phyloP scores from a whole-genome alignment of 1,284 basidiomycete species.

The Puccinia triticina region DNA sequence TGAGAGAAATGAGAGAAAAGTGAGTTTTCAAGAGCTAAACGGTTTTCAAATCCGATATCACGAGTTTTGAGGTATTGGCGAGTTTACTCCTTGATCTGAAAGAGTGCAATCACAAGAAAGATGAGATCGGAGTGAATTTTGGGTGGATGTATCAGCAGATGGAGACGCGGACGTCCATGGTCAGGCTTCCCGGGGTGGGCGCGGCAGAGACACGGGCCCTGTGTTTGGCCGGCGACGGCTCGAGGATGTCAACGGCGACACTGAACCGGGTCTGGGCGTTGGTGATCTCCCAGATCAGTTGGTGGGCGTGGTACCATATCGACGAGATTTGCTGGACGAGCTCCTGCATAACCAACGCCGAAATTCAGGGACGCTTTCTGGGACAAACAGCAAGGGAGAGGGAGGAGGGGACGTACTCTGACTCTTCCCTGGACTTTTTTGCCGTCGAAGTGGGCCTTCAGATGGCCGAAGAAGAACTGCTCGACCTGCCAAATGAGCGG shows the following conservation, averaged over 20 bases:
- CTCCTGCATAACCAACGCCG: constrained; percentile 27
- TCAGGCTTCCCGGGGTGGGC: background rate
- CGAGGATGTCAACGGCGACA: background rate
- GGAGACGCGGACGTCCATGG: constrained; percentile 22
- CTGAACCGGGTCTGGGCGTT: constrained; percentile 24
- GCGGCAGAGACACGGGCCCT: too few species aligned
- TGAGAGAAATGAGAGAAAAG: too few species aligned
- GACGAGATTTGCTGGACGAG: constrained; percentile 43
- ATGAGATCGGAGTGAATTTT: too few species aligned
- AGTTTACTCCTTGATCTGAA: too few species aligned
- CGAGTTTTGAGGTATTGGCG: too few species aligned
- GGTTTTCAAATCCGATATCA: too few species aligned
- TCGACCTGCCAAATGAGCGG: background rate
- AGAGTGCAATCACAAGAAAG: too few species aligned
- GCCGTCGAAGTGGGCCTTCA: constrained; percentile 17
- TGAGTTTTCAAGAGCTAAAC: too few species aligned
- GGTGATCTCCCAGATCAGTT: constrained; percentile 33
- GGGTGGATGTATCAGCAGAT: too few species aligned
- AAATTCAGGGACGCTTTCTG: background rate
- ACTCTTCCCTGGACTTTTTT: constrained; percentile 23
- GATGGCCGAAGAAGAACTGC: constrained; percentile 43
- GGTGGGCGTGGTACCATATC: constrained; percentile 39
- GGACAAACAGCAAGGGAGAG: too few species aligned
- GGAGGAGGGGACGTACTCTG: background rate
- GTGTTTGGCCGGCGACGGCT: background rate